phyloP scores from a whole-genome alignment of 768 basidiomycete species.

The Macrolepiota dolichaula region DNA sequence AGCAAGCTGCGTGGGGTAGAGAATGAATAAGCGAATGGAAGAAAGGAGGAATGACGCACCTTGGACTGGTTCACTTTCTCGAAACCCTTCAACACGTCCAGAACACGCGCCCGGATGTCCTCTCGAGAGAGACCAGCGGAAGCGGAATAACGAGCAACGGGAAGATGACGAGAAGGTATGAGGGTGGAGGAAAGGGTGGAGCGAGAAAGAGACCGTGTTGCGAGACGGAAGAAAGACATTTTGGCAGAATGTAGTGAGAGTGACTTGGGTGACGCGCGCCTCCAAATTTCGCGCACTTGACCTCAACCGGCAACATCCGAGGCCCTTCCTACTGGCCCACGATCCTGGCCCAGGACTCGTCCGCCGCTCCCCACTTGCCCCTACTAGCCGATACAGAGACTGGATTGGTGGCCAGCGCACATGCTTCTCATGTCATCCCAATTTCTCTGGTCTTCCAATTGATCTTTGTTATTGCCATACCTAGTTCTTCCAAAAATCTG shows the following conservation, averaged over 20 bases:
- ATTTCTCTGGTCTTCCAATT: neutral
- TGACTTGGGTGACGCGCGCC: neutral
- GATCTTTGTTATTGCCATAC: neutral
- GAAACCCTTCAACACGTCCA: constrained; percentile 83
- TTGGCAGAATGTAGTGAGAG: constrained; percentile 15
- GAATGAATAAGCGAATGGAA: neutral
- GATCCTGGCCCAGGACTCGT: neutral
- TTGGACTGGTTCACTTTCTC: constrained; percentile 83
- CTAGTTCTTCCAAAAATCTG: neutral
- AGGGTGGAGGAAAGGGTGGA: constrained; percentile 31
- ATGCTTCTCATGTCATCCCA: neutral
- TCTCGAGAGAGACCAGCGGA: constrained; percentile 63
- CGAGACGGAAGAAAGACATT: constrained; percentile 57
- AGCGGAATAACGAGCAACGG: constrained; percentile 59
- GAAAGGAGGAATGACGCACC: constrained; percentile 31
- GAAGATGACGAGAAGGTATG: constrained; percentile 34
- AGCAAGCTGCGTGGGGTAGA: constrained; percentile 49
- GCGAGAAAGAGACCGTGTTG: constrained; percentile 44
- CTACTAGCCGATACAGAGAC: constrained; percentile 12
- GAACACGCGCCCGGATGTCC: constrained; percentile 67
- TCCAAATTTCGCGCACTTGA: neutral
- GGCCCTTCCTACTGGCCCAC: neutral
- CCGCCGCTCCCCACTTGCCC: neutral
- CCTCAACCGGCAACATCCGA: constrained; percentile 11
- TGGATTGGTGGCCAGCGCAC: neutral